Percentiles rank a stretch among this genome's conserved stretches.
phyloP scores from a whole-genome alignment of 352 stramenopile species.

The Pythium chondricola region DNA sequence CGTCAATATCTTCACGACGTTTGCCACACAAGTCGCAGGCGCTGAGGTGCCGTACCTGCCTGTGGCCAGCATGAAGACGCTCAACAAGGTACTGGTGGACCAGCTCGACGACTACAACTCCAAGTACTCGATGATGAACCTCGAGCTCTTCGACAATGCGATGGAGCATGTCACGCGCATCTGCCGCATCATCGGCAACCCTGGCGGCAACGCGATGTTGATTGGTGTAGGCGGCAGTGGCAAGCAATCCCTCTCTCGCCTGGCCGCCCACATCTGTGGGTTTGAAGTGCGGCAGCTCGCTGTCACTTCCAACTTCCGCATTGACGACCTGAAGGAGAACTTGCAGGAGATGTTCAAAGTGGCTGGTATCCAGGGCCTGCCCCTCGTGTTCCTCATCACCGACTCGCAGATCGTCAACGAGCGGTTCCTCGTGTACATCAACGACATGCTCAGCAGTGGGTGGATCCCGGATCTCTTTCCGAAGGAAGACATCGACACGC shows the following conservation, averaged over 20 bases:
- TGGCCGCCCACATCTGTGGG: slow-evolving; percentile 95
- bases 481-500: slow-evolving; percentile 94
- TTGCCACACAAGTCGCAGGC: slow-evolving; percentile 73
- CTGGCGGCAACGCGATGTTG: slow-evolving; percentile 95
- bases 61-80: slow-evolving; percentile 71
- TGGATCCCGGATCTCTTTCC: slow-evolving; percentile 97
- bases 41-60: slow-evolving; percentile 67
- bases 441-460: slow-evolving; percentile 90
- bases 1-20: slow-evolving; percentile 95
- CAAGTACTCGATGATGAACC: slow-evolving; percentile 97
- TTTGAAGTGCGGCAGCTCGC: slow-evolving; percentile 95
- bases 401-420: slow-evolving; percentile 99
- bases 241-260: slow-evolving; percentile 95
- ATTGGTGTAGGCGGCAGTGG: slow-evolving; percentile 96
- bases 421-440: slow-evolving; percentile 98
- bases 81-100: slow-evolving; percentile 89
- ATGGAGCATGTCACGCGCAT: slow-evolving; percentile 97
- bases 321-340: slow-evolving; percentile 96
- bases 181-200: slow-evolving; percentile 95
- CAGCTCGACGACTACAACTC: slow-evolving; percentile 96
- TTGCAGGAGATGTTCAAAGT: slow-evolving; percentile 96
- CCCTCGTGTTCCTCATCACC: slow-evolving; percentile 96
- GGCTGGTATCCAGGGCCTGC: slow-evolving; percentile 91
- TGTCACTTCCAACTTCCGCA: slow-evolving; percentile 94
- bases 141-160: slow-evolving; percentile 97